Conservation (phyloP, 2,329 filamentous ascomycete species). For the Sphaceloma murrayae region DNA sequence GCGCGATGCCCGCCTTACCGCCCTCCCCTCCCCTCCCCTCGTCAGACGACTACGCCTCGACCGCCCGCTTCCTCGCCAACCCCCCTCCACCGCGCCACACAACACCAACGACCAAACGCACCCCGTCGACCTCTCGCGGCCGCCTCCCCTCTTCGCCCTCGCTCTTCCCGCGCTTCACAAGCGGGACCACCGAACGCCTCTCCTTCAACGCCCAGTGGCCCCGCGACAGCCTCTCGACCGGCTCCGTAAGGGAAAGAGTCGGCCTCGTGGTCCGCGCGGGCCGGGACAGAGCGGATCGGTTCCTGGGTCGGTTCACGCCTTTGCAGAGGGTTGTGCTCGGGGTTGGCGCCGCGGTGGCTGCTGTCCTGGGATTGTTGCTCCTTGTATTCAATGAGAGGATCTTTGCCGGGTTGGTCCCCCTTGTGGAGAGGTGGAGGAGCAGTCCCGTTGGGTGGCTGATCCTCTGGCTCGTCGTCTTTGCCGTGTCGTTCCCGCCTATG, state of each 20-base stretch:
- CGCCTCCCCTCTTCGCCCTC: constrained; percentile 36
- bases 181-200: neutral
- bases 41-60: constrained; percentile 35
- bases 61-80: constrained; percentile 45
- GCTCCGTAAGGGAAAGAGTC: too few relatives aligned
- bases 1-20: constrained; percentile 21
- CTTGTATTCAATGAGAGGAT: constrained; percentile 71
- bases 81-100: constrained; percentile 35
- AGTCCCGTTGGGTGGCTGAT: constrained; percentile 63
- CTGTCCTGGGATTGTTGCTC: constrained; percentile 55
- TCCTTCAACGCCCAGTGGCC: constrained; percentile 20
- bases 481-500: constrained; percentile 74
- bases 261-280: too few relatives aligned
- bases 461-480: constrained; percentile 64
- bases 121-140: constrained; percentile 36
- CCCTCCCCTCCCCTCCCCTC: constrained; percentile 29
- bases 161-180: constrained; percentile 13
- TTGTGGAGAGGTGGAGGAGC: constrained; percentile 67
- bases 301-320: constrained; percentile 38
- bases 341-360: constrained; percentile 41
- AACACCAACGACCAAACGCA: constrained; percentile 32
- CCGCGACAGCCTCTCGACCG: constrained; percentile 38
- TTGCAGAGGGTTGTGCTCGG: constrained; percentile 54
- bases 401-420: constrained; percentile 63
- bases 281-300: neutral